Percentiles rank a stretch among this genome's conserved stretches.
Conservation (phyloP, 2,329 filamentous ascomycete species). For the Xylariaceae sp. region DNA sequence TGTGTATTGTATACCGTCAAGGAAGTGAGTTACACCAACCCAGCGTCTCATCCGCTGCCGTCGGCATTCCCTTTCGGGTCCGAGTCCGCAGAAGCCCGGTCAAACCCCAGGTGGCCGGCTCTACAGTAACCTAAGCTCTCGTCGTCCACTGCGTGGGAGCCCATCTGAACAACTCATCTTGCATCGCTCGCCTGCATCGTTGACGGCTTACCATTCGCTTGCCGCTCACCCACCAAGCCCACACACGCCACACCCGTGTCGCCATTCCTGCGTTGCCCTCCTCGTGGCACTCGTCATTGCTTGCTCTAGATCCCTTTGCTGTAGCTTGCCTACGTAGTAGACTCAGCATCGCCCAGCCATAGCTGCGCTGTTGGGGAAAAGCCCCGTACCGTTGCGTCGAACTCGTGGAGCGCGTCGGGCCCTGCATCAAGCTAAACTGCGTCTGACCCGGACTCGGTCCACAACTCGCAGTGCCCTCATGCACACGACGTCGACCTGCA, state of each 20-base stretch:
- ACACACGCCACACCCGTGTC: slow-evolving; percentile 6
- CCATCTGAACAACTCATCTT: slow-evolving; percentile 20
- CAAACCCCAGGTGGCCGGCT: background rate
- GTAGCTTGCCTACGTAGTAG: background rate
- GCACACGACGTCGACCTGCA: slow-evolving; percentile 15
- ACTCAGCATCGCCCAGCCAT: background rate
- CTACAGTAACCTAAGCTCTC: no score
- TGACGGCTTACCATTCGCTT: slow-evolving; percentile 11
- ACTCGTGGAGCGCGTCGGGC: slow-evolving; percentile 9
- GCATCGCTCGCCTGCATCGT: slow-evolving; percentile 14
- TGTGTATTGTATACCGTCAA: no score
- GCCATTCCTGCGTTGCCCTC: background rate
- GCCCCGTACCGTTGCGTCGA: background rate
- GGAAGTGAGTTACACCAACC: background rate
- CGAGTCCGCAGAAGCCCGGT: slow-evolving; percentile 4
- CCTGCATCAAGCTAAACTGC: slow-evolving; percentile 8
- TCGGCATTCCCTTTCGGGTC: slow-evolving; percentile 5
- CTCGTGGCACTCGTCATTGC: slow-evolving; percentile 2
- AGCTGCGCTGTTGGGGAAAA: background rate
- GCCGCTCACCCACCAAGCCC: slow-evolving; percentile 1
- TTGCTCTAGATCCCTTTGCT: background rate
- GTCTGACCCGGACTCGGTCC: slow-evolving; percentile 6
- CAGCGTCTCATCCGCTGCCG: background rate
- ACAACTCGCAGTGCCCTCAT: slow-evolving; percentile 4
- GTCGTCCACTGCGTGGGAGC: no score